Evolutionary conservation across 2,329 filamentous ascomycete species (phyloP).

Genomic region (Ophiostoma fasciatum): DNA sequence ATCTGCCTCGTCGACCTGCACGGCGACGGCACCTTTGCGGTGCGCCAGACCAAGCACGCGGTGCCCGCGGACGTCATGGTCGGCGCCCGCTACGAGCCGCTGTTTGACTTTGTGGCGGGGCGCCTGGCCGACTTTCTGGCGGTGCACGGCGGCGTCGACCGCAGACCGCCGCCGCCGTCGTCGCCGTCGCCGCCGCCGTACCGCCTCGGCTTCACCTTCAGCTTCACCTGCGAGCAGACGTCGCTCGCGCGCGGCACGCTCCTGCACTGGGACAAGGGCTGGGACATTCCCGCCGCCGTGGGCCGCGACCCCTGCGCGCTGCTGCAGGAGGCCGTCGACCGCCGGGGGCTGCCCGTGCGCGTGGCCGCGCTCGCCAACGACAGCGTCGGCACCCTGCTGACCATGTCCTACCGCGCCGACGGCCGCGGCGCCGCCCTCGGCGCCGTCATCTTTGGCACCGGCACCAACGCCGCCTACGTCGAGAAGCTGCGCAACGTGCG

Average conservation of each 20-base stretch:
- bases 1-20: slow-evolving; percentile 89
- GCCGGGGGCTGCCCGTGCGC: slow-evolving; percentile 67
- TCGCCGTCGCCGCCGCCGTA: too few species aligned
- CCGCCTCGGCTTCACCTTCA: slow-evolving; percentile 94
- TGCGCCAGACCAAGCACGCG: slow-evolving; percentile 81
- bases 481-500: slow-evolving; percentile 71
- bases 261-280: slow-evolving; percentile 96
- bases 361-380: slow-evolving; percentile 98
- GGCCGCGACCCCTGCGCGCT: slow-evolving; percentile 87
- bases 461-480: slow-evolving; percentile 92
- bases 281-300: slow-evolving; percentile 81
- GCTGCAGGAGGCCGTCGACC: slow-evolving; percentile 77
- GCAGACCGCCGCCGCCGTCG: too few species aligned
- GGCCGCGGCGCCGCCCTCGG: slow-evolving; percentile 55
- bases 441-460: slow-evolving; percentile 91
- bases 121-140: slow-evolving; percentile 81
- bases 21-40: slow-evolving; percentile 83
- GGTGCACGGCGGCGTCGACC: too few species aligned
- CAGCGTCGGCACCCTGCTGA: slow-evolving; percentile 93
- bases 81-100: slow-evolving; percentile 65
- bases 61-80: slow-evolving; percentile 85
- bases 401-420: slow-evolving; percentile 80
- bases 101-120: slow-evolving; percentile 83
- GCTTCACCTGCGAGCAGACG: slow-evolving; percentile 84
- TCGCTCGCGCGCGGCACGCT: slow-evolving; percentile 88